Evolutionary conservation across 208 protist species (phyloP), one percentile per base, ranked within the genome.

Genomic region (Leishmania braziliensis): DNA sequence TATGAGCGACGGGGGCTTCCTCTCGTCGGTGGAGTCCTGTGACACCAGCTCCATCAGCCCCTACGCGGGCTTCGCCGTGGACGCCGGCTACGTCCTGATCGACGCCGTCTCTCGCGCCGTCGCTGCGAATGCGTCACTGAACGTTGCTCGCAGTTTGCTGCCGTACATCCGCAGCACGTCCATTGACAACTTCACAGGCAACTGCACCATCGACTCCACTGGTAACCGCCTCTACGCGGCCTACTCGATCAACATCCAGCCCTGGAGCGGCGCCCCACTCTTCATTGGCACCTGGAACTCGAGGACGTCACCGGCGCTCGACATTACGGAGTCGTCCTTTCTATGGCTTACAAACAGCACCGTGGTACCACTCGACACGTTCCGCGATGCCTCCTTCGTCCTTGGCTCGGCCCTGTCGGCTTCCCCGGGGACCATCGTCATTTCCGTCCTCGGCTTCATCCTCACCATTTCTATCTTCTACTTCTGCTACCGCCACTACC

Each of bases 401-500:
- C 79, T 96, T 54, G 84, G 86, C 72, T 80, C 84, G n/a, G 90
- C 89, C 43, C 84, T 93, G 20, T 85, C 88, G n/a, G 90, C 91
- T 26, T 94, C 90, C n/a, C 89, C 92, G 3, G 92, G 92, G 16
- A 88, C 89, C 20, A 97, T 97, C 78, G 91, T 95, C 29, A 85
- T 96, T 36, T 95, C 91, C 20, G 82, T 95, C 29, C 82, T 97
- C 20, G 94, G 94, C 50, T 96, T 97, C 75, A 79, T 95, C 53
- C 53, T 87, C 73, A 97, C 94, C 5, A 91, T 97, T 54, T 88
- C 86, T 0, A 78, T 95, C 26, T 96, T 97, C 78, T 90, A 93
- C 84, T 95, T 97, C 48, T 96, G 92, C 77, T 96, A 95, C 71
- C 88, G 90, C 0, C 94, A 97, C 77, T 97, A 96, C 79, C 88